Evolutionary conservation across 768 basidiomycete species (phyloP).

Genomic region (Naganishia vishniacii): DNA sequence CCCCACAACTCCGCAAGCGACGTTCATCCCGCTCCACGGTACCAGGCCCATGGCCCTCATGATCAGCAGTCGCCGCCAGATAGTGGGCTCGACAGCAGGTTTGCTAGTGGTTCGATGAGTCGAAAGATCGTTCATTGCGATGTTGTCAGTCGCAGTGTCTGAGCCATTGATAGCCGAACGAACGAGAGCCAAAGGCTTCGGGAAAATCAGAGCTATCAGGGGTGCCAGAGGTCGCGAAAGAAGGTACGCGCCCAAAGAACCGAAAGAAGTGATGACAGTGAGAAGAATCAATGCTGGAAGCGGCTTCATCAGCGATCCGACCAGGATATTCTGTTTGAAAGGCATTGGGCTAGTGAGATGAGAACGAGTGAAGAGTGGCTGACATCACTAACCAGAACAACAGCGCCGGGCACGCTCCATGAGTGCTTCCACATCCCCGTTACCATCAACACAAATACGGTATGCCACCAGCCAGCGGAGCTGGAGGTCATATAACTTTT

Average conservation of each 20-base stretch:
- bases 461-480: slow-evolving; percentile 55
- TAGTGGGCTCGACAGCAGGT: slow-evolving; percentile 9
- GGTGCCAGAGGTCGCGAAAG: slow-evolving; percentile 80
- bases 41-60: slow-evolving; percentile 86
- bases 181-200: slow-evolving; percentile 76
- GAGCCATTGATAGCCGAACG: slow-evolving; percentile 58
- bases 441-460: slow-evolving; percentile 72
- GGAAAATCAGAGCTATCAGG: slow-evolving; percentile 71
- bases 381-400: slow-evolving; percentile 59
- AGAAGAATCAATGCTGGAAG: slow-evolving; percentile 72
- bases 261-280: slow-evolving; percentile 77
- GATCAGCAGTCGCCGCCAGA: slow-evolving; percentile 82
- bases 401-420: slow-evolving; percentile 92
- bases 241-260: slow-evolving; percentile 73
- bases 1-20: slow-evolving; percentile 87
- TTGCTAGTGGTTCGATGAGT: slow-evolving; percentile 22
- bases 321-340: slow-evolving; percentile 68
- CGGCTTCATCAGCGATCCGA: slow-evolving; percentile 79
- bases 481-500: slow-evolving; percentile 42
- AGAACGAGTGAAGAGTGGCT: slow-evolving; percentile 14
- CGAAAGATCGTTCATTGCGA: slow-evolving; percentile 20
- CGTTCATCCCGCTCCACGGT: slow-evolving; percentile 95
- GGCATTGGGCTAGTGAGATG: slow-evolving; percentile 28
- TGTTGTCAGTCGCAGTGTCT: slow-evolving; percentile 8
- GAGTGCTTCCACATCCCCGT: slow-evolving; percentile 93